Base-by-base conservation (phyloP, 192 early-diverging fungal species). In the Diversispora epigaea region DNA sequence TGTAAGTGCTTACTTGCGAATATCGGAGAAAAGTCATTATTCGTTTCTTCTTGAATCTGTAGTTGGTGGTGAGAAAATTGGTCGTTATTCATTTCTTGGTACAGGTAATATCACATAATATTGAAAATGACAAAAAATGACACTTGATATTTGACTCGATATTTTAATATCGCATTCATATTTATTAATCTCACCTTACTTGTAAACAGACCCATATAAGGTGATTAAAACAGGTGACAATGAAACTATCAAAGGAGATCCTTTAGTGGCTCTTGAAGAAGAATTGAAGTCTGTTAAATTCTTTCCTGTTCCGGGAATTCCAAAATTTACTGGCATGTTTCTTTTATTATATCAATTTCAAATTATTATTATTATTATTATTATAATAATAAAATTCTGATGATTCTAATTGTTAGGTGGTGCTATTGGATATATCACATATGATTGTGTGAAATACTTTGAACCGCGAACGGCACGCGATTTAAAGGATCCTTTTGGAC, bases 361-460 rank as follows among this genome's bases (percentile, higher is more conserved):
- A n/a, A 47, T 25, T 25, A n/a, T 45, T 12, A 15, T 21, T 2
- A 49, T 12, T 25, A 9, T 21, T 25, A 43, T 45, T 12, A 15
- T 21, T 2, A 49, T 12, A 15, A 9, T 21, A 25, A 43, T n/a
- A 4, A 46, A 45, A 6, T 4, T 47, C 12, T 66, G 3, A 3
- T 15, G 6, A 66, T 21, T 1, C 21, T 43, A 78, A 61, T 75
- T 73, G 44, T 80, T 80, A 77, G 96, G 96, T 78, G 98, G 98
- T 32, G 98, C 96, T 4, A 91, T 99, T 65, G 98, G 98, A 19
- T 99, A 96, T 81, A 93, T 99, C 68, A 86, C 92, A 55, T 99
- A 96, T 83, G 98, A 99, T 80, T 98, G 97, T 72, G 91, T 98
- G 56, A 91, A 93, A 80, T 94, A 96, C 80, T 99, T 99, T 91